Conservation (phyloP, 2,329 filamentous ascomycete genomes). For the Xylariaceae sp. region DNA sequence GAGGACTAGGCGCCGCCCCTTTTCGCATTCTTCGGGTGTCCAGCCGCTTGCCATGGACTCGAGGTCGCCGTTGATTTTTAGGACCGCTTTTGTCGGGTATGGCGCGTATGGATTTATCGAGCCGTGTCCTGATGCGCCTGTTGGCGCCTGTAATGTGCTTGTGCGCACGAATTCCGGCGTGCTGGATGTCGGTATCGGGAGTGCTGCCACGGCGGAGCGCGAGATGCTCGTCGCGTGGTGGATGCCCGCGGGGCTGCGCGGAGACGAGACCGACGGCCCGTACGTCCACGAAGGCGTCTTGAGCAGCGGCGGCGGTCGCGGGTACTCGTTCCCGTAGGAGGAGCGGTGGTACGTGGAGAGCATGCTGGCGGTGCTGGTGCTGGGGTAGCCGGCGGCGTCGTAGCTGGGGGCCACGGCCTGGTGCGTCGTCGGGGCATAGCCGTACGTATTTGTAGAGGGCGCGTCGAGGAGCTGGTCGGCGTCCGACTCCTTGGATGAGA, state of each 20-base stretch:
- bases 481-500: slow-evolving; percentile 37
- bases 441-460: slow-evolving; percentile 52
- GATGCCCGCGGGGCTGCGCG: slow-evolving; percentile 38
- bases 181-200: slow-evolving; percentile 45
- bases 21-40: slow-evolving; percentile 74
- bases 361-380: slow-evolving; percentile 46
- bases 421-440: slow-evolving; percentile 52
- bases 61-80: slow-evolving; percentile 83
- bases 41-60: slow-evolving; percentile 79
- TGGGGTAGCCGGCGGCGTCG: slow-evolving; percentile 31
- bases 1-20: slow-evolving; percentile 77
- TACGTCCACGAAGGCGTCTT: slow-evolving; percentile 46
- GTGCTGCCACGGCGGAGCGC: slow-evolving; percentile 45
- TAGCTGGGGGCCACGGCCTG: slow-evolving; percentile 41
- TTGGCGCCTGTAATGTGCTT: slow-evolving; percentile 46
- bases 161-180: slow-evolving; percentile 53
- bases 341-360: slow-evolving; percentile 51
- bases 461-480: slow-evolving; percentile 29
- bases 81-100: slow-evolving; percentile 76
- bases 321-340: slow-evolving; percentile 49
- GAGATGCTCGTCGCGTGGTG: slow-evolving; percentile 41
- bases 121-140: slow-evolving; percentile 37
- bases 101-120: slow-evolving; percentile 73
- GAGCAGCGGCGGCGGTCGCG: slow-evolving; percentile 35
- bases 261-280: slow-evolving; percentile 39